These are phyloP conservation scores for Tulasnella sp. DNA, from an alignment of 768 basidiomycete species.

Conservation along the genomic window DNA sequence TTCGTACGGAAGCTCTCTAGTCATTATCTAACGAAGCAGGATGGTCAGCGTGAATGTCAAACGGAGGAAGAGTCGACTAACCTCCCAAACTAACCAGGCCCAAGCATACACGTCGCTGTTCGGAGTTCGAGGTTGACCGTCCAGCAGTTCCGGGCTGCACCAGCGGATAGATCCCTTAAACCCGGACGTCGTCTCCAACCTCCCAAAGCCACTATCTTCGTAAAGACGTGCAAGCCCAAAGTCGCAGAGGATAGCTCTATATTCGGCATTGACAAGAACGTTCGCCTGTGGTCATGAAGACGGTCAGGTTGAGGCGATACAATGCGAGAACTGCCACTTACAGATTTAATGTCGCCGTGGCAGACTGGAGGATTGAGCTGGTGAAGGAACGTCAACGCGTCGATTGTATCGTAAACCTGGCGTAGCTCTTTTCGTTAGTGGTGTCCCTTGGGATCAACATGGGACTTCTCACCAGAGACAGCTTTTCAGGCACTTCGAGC, in stretches of 20 bases:
- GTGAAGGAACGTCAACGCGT: background rate
- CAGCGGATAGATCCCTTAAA: slow-evolving; percentile 2
- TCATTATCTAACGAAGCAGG: background rate
- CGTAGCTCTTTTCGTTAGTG: too few relatives aligned
- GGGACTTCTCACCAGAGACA: background rate
- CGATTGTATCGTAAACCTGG: background rate
- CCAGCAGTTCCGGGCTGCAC: background rate
- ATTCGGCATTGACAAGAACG: background rate
- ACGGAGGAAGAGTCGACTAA: background rate
- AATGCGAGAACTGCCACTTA: background rate
- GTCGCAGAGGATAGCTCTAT: background rate
- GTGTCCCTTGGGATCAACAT: too few relatives aligned
- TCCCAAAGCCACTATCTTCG: background rate
- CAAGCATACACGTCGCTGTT: background rate
- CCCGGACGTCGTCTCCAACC: background rate
- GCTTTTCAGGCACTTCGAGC: background rate
- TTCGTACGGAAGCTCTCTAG: background rate
- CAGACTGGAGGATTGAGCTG: background rate
- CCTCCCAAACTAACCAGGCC: background rate
- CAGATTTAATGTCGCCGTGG: background rate
- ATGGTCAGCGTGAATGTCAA: too few relatives aligned
- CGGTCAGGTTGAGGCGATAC: background rate
- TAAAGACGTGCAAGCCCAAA: background rate
- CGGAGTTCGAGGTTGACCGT: background rate
- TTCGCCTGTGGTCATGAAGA: background rate